phyloP scores from a whole-genome alignment of 805 yeast genomes.

The Starmerella lactis-condensi region DNA sequence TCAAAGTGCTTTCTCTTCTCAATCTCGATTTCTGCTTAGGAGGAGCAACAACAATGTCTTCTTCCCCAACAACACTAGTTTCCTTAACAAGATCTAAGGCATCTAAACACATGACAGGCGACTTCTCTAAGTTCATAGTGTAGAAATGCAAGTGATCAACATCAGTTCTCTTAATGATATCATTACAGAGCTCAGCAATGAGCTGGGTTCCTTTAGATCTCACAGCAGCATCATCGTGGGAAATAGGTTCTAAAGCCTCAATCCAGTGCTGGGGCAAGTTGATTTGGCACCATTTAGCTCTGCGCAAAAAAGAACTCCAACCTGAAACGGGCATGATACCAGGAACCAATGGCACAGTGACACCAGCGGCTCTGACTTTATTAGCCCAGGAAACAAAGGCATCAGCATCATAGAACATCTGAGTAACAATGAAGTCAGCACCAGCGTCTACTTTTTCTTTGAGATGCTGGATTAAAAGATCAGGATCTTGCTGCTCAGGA shows the following conservation, averaged over 20 bases:
- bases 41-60: slow-evolving; percentile 20
- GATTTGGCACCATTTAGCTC: slow-evolving; percentile 89
- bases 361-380: slow-evolving; percentile 48
- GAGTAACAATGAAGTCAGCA: slow-evolving; percentile 84
- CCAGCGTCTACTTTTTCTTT: slow-evolving; percentile 88
- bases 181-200: slow-evolving; percentile 65
- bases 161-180: slow-evolving; percentile 40
- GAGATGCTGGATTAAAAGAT: slow-evolving; percentile 38
- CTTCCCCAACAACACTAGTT: slow-evolving; percentile 3
- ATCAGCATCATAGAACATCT: slow-evolving; percentile 91
- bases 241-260: slow-evolving; percentile 54
- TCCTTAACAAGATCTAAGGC: slow-evolving; percentile 34
- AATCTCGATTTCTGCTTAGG: slow-evolving; percentile 7
- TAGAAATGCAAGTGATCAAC: slow-evolving; percentile 84
- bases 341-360: slow-evolving; percentile 76
- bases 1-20: slow-evolving; percentile 7
- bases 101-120: slow-evolving; percentile 76
- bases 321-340: slow-evolving; percentile 99
- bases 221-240: slow-evolving; percentile 77
- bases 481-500: slow-evolving; percentile 57
- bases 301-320: slow-evolving; percentile 74
- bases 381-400: slow-evolving; percentile 69
- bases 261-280: slow-evolving; percentile 56
- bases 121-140: slow-evolving; percentile 90
- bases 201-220: slow-evolving; percentile 71